These are phyloP conservation scores for Strigomonas culicis DNA, from an alignment of 208 protist species.

Conservation along the genomic window DNA sequence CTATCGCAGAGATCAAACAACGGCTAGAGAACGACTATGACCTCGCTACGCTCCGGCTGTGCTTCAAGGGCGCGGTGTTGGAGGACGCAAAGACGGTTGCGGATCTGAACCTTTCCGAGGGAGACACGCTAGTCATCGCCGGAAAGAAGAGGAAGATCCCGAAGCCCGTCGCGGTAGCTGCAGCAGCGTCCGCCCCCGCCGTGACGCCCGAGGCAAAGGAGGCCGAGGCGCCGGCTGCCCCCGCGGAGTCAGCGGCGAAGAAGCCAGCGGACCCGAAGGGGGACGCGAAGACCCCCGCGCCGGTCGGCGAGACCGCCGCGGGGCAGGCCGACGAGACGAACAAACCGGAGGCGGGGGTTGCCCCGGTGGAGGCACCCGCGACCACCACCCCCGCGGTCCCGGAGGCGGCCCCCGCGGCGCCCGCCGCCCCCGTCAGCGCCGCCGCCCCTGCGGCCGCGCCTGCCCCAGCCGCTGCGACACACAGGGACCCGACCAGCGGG, in stretches of 20 bases:
- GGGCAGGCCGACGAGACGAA: background rate
- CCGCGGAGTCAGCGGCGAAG: conserved; percentile 7
- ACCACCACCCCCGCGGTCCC: background rate
- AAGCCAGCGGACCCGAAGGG: background rate
- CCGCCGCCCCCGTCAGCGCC: conserved; percentile 4
- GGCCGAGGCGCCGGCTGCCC: conserved; percentile 7
- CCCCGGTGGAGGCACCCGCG: background rate
- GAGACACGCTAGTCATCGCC: conserved; percentile 55
- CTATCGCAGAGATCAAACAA: conserved; percentile 55
- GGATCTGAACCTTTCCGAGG: conserved; percentile 42
- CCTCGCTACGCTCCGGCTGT: conserved; percentile 51
- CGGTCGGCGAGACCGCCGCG: conserved; percentile 2
- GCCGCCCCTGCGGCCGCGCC: conserved; percentile 5
- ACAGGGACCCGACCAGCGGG: conserved; percentile 8
- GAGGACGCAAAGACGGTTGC: conserved; percentile 55
- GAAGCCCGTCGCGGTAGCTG: conserved; percentile 20
- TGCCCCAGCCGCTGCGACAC: background rate
- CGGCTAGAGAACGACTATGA: conserved; percentile 73
- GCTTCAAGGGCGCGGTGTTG: conserved; percentile 67
- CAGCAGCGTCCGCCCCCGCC: background rate
- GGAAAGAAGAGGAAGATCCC: conserved; percentile 72
- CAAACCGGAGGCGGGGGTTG: conserved; percentile 4
- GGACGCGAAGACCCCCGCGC: background rate
- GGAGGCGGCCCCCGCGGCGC: conserved; percentile 9
- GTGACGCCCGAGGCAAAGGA: background rate